A percentile compares a stretch with the other conserved stretches of the same genome.
phyloP scores from a whole-genome alignment of 139 green algal species.

The Pedinophyceae sp. region DNA sequence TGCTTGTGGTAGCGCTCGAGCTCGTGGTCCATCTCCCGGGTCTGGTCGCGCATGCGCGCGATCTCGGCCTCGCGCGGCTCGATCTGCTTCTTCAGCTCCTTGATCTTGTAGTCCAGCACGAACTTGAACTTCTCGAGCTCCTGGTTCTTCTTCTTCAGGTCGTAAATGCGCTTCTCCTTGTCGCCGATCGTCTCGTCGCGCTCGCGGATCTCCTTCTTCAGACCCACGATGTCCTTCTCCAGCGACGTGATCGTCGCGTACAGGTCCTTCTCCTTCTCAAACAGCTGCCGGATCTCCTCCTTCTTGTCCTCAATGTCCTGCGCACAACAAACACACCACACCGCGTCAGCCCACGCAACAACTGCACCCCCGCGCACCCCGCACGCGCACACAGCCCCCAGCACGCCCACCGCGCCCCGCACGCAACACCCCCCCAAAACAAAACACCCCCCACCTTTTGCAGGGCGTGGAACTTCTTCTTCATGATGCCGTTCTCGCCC shows the following conservation, averaged over 20 bases:
- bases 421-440: no score
- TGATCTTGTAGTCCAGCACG: conserved; percentile 89
- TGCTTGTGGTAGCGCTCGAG: conserved; percentile 73
- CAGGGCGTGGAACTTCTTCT: conserved; percentile 76
- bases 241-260: conserved; percentile 31
- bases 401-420: no score
- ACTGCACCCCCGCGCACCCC: no score
- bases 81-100: conserved; percentile 83
- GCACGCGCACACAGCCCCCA: no score
- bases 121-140: conserved; percentile 96
- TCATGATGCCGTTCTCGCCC: conserved; percentile 88
- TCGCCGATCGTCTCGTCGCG: conserved; percentile 79
- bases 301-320: conserved; percentile 67
- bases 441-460: conserved; percentile 6
- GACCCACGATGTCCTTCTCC: conserved; percentile 62
- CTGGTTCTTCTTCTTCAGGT: conserved; percentile 88
- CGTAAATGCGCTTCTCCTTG: conserved; percentile 84
- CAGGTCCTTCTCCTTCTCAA: conserved; percentile 25
- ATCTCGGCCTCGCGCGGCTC: conserved; percentile 73
- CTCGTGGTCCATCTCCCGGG: conserved; percentile 72
- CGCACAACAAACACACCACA: no score
- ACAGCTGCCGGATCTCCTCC: conserved; percentile 60
- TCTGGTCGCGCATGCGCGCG: conserved; percentile 56
- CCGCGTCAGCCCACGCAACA: no score
- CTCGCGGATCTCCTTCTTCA: conserved; percentile 71